Base-by-base conservation (phyloP, 495 filamentous ascomycete species). In the Penicillium cinerascens region DNA sequence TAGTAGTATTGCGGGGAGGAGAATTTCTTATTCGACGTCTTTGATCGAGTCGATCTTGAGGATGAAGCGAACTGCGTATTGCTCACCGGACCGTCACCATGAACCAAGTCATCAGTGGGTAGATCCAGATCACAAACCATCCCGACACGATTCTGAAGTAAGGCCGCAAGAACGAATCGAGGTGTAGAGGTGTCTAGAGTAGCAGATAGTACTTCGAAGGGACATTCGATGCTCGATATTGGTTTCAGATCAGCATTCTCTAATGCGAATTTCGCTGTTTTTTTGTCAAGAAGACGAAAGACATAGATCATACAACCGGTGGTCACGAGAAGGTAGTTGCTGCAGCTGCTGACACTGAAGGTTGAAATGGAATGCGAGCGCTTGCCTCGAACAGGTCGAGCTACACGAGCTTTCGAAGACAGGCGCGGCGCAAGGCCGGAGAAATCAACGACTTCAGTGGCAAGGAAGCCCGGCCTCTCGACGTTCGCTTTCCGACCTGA, bases 111-210 rank as follows among this genome's bases (percentile, higher is more conserved):
- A 13, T 13, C 11, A 1, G 10, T 15, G 8, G 41, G 21, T 21
- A 55, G 26, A 18, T 64, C 63, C 17, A 87, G 61, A 44, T 88
- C 82, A 51, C 79, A 82, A 15, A 88, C 74, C 58, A 88, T 71
- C 9, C 84, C 86, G 54, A 83, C 72, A 9, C 87, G 78, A 18
- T 79, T 82, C 33, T 78, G 74, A 10, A 89, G 58, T 16, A 89
- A 69, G 35, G 81, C 80, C 23, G 84, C 87, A 49, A 89, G 63
- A 13, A 81, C 76, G 41, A 83, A 78, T 49, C 72, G 74, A 8
- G 78, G 53, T 6, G 69, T 74, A 20, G 76, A 81, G 3, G 82
- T 82, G 63, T 89, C 85, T 71, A 90, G 83, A 42, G 79, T 80
- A 35, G 85, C 78, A 10, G 82, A 78, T 4, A 88, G 51, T 6